phyloP scores from a whole-genome alignment of 495 filamentous ascomycete species.

The Clavariopsis aquatica region DNA sequence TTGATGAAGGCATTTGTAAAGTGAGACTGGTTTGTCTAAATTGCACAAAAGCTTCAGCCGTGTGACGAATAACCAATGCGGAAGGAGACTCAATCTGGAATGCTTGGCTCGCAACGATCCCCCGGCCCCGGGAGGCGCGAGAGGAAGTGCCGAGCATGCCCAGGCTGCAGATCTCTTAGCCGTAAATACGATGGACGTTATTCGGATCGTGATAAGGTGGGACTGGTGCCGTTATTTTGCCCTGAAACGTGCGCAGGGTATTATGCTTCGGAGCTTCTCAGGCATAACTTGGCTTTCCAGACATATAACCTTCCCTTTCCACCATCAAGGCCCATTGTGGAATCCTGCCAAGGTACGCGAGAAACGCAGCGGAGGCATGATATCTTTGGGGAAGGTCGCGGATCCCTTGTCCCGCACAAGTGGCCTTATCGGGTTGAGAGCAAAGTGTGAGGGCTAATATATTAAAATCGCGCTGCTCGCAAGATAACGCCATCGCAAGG shows the following conservation, averaged over 20 bases:
- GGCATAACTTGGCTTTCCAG: not conserved
- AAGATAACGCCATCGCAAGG: slow-evolving; percentile 25
- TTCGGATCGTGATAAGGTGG: slow-evolving; percentile 18
- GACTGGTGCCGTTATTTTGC: not conserved
- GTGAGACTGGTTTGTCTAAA: slow-evolving; percentile 26
- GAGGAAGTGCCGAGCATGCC: slow-evolving; percentile 24
- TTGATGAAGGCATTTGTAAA: slow-evolving; percentile 12
- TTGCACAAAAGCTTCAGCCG: slow-evolving; percentile 28
- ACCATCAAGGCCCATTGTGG: not conserved
- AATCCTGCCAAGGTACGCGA: slow-evolving; percentile 8
- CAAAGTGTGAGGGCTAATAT: not conserved
- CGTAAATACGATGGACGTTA: slow-evolving; percentile 5
- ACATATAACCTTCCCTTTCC: not conserved
- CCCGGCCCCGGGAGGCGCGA: slow-evolving; percentile 5
- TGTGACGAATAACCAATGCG: slow-evolving; percentile 12
- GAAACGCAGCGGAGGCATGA: not conserved
- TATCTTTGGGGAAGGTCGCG: slow-evolving; percentile 18
- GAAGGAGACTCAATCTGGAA: slow-evolving; percentile 27
- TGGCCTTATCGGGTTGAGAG: slow-evolving; percentile 5
- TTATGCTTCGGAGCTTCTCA: not conserved
- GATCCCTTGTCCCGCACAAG: not conserved
- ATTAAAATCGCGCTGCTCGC: slow-evolving; percentile 20
- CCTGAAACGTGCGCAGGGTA: slow-evolving; percentile 5
- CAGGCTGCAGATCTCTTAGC: slow-evolving; percentile 28
- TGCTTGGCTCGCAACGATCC: slow-evolving; percentile 21